Evolutionary conservation across 176 grass and related monocot species (phyloP).

Genomic region (Rhynchospora pubera): DNA sequence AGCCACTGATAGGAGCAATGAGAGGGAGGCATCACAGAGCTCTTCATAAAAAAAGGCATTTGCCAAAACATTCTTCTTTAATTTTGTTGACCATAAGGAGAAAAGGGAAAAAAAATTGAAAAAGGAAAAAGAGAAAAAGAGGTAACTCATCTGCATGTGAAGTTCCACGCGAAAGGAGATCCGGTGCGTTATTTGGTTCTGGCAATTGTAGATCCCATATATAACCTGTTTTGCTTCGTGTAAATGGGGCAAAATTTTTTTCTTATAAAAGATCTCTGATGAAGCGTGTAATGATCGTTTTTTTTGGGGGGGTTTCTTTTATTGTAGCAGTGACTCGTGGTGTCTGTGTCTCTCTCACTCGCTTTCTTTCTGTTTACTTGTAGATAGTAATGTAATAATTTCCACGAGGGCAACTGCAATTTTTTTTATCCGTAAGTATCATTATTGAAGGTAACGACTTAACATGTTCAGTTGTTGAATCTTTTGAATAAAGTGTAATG

Average conservation of each 20-base stretch:
- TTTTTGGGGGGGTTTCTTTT: constrained; percentile 21
- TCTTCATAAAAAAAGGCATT: constrained; percentile 17
- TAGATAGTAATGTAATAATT: constrained; percentile 28
- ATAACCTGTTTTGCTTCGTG: constrained; percentile 27
- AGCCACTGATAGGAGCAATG: constrained; percentile 48
- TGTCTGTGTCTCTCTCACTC: background rate
- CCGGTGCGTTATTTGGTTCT: constrained; percentile 13
- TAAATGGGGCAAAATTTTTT: constrained; percentile 36
- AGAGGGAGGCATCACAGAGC: constrained; percentile 54
- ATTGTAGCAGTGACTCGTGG: constrained; percentile 27
- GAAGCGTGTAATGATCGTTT: constrained; percentile 13
- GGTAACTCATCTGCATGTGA: constrained; percentile 13
- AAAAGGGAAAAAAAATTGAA: constrained; percentile 9
- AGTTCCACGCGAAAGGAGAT: constrained; percentile 20
- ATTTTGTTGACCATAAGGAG: constrained; percentile 25
- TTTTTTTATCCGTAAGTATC: constrained; percentile 15
- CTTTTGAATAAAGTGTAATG: constrained; percentile 28
- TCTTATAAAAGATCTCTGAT: constrained; percentile 19
- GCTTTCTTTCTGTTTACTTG: background rate
- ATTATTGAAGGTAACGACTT: constrained; percentile 27
- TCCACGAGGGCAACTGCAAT: constrained; percentile 18
- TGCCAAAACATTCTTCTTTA: constrained; percentile 19
- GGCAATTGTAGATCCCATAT: constrained; percentile 24
- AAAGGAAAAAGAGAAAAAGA: constrained; percentile 8
- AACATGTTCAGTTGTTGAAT: constrained; percentile 20